Conservation (phyloP, 257 asterid species). For the Thymus mandschuricus region DNA sequence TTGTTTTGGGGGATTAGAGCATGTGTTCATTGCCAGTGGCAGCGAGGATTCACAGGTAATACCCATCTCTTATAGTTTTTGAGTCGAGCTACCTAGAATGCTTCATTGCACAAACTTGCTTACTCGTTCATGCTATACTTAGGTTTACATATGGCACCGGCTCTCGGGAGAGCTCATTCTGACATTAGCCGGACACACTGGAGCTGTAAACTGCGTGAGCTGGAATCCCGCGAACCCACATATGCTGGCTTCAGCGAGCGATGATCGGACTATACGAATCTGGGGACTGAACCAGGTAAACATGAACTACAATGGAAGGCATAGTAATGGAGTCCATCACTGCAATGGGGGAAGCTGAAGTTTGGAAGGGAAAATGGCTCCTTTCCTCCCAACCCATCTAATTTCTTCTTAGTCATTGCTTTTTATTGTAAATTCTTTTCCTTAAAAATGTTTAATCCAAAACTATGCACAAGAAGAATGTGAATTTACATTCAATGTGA, state of each 20-base stretch:
- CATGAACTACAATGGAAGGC: constrained; percentile 41
- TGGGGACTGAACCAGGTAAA: constrained; percentile 79
- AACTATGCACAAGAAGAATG: constrained; percentile 44
- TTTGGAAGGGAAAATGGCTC: constrained; percentile 21
- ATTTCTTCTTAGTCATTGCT: constrained; percentile 42
- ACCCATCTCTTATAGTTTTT: neutral
- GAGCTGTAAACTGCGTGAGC: constrained; percentile 83
- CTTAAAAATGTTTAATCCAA: constrained; percentile 43
- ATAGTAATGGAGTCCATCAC: constrained; percentile 63
- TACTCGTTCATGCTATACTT: constrained; percentile 3
- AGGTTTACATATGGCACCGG: constrained; percentile 91
- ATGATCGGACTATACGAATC: constrained; percentile 81
- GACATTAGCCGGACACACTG: constrained; percentile 66
- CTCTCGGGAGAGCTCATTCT: constrained; percentile 68
- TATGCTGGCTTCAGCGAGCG: constrained; percentile 92
- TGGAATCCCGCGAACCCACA: constrained; percentile 88
- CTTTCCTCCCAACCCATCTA: constrained; percentile 18
- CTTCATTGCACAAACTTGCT: neutral
- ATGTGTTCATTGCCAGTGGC: constrained; percentile 89
- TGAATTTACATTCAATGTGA: constrained; percentile 46
- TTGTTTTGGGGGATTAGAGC: constrained; percentile 86
- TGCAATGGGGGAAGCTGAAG: constrained; percentile 74
- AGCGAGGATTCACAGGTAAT: constrained; percentile 95
- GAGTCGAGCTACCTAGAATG: neutral
- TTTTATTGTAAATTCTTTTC: constrained; percentile 58